A percentile compares a stretch with the other conserved stretches of the same genome.
Conservation (phyloP, 768 basidiomycete genomes). For the Dioszegia crocea region DNA sequence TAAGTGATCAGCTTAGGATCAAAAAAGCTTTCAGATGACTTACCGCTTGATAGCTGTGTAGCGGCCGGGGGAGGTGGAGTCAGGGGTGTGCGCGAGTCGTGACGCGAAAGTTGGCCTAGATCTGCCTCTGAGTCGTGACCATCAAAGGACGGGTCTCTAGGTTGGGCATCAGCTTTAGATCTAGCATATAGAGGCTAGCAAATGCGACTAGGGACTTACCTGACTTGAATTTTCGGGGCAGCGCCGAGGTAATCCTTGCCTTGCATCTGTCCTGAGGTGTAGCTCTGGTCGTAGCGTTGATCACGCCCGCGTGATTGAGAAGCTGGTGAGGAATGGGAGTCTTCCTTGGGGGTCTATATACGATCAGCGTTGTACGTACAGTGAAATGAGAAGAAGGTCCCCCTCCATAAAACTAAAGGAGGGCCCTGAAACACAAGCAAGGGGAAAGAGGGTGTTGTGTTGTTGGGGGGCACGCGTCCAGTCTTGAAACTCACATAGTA, state of each 20-base stretch:
- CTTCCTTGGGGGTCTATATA: background rate
- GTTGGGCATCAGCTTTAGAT: background rate
- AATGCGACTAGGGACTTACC: background rate
- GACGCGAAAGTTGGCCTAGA: background rate
- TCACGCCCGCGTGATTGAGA: background rate
- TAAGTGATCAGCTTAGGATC: background rate
- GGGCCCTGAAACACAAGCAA: background rate
- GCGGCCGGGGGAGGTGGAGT: slow-evolving; percentile 4
- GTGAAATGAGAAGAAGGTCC: background rate
- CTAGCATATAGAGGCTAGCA: background rate
- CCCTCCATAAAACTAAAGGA: background rate
- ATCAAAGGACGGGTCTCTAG: slow-evolving; percentile 6
- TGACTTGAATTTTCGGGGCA: background rate
- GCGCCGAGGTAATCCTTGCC: background rate
- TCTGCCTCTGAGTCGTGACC: background rate
- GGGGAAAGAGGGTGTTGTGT: no score
- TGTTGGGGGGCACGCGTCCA: no score
- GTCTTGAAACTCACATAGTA: background rate
- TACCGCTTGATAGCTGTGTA: background rate
- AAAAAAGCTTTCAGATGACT: background rate
- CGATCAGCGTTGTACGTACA: background rate
- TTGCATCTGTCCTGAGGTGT: slow-evolving; percentile 3
- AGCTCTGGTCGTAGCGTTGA: background rate
- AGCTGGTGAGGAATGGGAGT: background rate
- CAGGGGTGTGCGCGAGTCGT: slow-evolving; percentile 5